Percentiles rank a stretch among this genome's conserved stretches.
Conservation (phyloP, 352 stramenopile genomes). For the Globisporangium nunn region DNA sequence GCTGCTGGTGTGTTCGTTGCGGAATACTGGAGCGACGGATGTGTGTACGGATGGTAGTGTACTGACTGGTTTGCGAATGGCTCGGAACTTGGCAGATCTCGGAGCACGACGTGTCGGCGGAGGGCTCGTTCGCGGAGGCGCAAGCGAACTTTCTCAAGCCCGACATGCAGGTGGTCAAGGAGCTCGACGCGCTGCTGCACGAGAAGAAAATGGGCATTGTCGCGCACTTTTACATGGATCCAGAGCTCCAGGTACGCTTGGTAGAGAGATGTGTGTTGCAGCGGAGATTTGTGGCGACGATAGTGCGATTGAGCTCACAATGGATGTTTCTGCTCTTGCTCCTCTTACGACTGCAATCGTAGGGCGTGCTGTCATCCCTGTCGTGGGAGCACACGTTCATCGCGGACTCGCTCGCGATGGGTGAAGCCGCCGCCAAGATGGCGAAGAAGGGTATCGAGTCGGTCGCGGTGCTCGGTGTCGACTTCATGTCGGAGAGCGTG, state of each 20-base stretch:
- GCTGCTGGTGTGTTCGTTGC: slow-evolving; percentile 43
- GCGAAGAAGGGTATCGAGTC: slow-evolving; percentile 82
- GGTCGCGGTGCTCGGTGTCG: slow-evolving; percentile 93
- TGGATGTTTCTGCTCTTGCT: not conserved
- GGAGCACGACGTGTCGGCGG: slow-evolving; percentile 61
- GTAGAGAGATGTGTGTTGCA: not conserved
- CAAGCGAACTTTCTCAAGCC: slow-evolving; percentile 85
- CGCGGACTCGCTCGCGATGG: slow-evolving; percentile 96
- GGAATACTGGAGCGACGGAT: not conserved
- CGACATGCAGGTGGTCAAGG: slow-evolving; percentile 79
- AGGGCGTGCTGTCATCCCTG: slow-evolving; percentile 75
- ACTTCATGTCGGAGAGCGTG: slow-evolving; percentile 98
- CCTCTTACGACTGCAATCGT: not conserved
- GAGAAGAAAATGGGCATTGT: slow-evolving; percentile 95
- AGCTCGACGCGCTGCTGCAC: slow-evolving; percentile 82
- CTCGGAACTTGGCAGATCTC: slow-evolving; percentile 35
- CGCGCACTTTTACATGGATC: slow-evolving; percentile 98
- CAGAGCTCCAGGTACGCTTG: slow-evolving; percentile 89
- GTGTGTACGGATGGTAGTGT: not conserved
- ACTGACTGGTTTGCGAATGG: not conserved
- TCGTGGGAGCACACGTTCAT: slow-evolving; percentile 91
- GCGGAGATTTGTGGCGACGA: not conserved
- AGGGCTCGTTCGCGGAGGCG: slow-evolving; percentile 85
- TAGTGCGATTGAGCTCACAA: not conserved
- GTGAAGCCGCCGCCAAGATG: slow-evolving; percentile 95